A percentile compares a stretch with the other conserved stretches of the same genome.
Conservation (phyloP, 176 grass and related monocot genomes). For the Cocos nucifera region DNA sequence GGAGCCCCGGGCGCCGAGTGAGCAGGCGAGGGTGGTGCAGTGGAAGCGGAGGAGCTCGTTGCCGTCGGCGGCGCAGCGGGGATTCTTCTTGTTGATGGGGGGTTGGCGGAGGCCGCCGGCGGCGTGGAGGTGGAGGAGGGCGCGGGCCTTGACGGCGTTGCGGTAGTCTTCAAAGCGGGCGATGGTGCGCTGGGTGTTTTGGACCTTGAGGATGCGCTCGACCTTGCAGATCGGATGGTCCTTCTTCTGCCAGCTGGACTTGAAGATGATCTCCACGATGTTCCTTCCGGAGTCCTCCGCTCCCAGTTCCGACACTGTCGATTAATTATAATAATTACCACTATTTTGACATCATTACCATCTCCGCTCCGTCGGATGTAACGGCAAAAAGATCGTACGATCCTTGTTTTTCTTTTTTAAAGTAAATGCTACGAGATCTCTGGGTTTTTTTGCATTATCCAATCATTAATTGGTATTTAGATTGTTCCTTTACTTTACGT, state of each 20-base stretch:
- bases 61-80: conserved; percentile 65
- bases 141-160: conserved; percentile 48
- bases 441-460: no score
- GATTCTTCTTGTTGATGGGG: background rate
- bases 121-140: conserved; percentile 14
- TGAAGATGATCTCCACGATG: conserved; percentile 99
- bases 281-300: conserved; percentile 84
- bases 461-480: no score
- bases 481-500: no score
- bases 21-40: conserved; percentile 51
- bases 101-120: conserved; percentile 9
- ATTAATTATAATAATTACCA: conserved; percentile 33
- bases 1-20: conserved; percentile 45
- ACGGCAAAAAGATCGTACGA: no score
- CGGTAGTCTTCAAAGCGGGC: conserved; percentile 93
- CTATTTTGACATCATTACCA: no score
- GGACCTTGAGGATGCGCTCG: conserved; percentile 89
- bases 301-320: conserved; percentile 73
- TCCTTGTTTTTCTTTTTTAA: no score
- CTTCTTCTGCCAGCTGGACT: conserved; percentile 91
- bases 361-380: no score
- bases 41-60: conserved; percentile 98
- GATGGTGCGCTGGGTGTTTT: conserved; percentile 53
- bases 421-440: no score
- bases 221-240: conserved; percentile 56